Conservation (phyloP, 208 protist species). For the Leishmania lainsoni region DNA sequence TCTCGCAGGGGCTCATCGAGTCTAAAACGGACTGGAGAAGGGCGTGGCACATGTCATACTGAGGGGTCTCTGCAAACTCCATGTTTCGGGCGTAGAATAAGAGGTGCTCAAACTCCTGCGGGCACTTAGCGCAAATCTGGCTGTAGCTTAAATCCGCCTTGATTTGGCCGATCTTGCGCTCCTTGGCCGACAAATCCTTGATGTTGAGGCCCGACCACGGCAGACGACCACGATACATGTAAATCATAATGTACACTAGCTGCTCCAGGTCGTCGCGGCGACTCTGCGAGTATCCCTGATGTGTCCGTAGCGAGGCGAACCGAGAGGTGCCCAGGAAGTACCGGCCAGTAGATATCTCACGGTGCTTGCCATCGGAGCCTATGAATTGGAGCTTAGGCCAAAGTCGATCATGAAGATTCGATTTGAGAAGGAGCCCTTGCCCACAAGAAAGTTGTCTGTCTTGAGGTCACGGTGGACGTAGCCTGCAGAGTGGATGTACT, state of each 20-base stretch:
- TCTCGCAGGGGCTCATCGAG: constrained; percentile 35
- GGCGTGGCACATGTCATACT: constrained; percentile 85
- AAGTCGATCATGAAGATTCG: constrained; percentile 95
- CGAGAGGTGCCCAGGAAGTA: constrained; percentile 96
- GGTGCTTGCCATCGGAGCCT: constrained; percentile 58
- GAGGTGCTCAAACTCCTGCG: constrained; percentile 67
- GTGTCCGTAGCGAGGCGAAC: constrained; percentile 97
- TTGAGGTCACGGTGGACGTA: constrained; percentile 99
- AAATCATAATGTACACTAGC: constrained; percentile 95
- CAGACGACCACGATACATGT: constrained; percentile 94
- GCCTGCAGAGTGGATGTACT: constrained; percentile 97
- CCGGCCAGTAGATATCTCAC: constrained; percentile 86
- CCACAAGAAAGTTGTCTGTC: constrained; percentile 99
- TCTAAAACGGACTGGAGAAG: constrained; percentile 58
- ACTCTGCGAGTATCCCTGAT: constrained; percentile 92
- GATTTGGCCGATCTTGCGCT: constrained; percentile 55
- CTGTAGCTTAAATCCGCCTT: constrained; percentile 54
- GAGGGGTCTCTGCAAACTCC: constrained; percentile 58
- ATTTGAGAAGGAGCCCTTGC: constrained; percentile 82
- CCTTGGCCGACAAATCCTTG: constrained; percentile 80
- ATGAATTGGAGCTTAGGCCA: constrained; percentile 91
- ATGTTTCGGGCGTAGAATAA: constrained; percentile 75
- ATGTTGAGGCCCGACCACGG: constrained; percentile 95
- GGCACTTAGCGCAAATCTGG: constrained; percentile 74
- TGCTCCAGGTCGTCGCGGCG: constrained; percentile 92